Base-by-base conservation (phyloP, 2,329 filamentous ascomycete species). In the Aspergillus pseudonomiae region DNA sequence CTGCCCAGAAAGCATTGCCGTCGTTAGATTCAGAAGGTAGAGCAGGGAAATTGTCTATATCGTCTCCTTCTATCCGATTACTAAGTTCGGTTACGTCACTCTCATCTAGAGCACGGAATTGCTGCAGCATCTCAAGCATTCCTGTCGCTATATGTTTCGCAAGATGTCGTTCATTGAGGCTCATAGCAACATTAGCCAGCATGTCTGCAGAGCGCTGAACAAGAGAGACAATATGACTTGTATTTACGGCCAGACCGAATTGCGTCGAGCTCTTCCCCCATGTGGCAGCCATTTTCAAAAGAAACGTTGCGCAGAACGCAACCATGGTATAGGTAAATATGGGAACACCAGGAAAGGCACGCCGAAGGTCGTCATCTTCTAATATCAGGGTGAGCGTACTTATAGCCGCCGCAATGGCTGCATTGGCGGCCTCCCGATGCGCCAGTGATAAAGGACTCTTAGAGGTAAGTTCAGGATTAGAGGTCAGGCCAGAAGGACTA, bases 381-480 rank as follows among this genome's bases (percentile, higher is more conserved):
- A 75, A 71, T 19, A 73, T 53, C 19, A 75, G 73, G 46, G 74
- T 73, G 12, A 80, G 68, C 7, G 71, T 70, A 54, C 61, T 65
- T 60, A 71, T 78, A 70, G 61, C 79, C 62, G 70, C 81, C 74
- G 58, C 77, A 71, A 70, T 81, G 70, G 59, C 79, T 64, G 63
- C 34, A 26, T 65, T 66, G 19, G 71, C 70, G 9, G 65, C 66
- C 26, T 64, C 65, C 32, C 68, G 67, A 43, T 61, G 65, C 52
- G 68, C 63, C 52, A 72, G 63, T 2, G 67, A 68, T 46, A 66
- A 28, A n/a, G 48, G n/a, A 19, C 43, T 19, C 3, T 21, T 39
- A 14, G 46, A 24, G 21, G 30, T 14, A 59, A 16, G 26, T 19
- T 59, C 36, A 48, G 30, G 11, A 19, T 14, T 41, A 10, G 67